Evolutionary conservation across 169 alveolate genomes (phyloP).

Genomic region (Plasmodium yoelii): DNA sequence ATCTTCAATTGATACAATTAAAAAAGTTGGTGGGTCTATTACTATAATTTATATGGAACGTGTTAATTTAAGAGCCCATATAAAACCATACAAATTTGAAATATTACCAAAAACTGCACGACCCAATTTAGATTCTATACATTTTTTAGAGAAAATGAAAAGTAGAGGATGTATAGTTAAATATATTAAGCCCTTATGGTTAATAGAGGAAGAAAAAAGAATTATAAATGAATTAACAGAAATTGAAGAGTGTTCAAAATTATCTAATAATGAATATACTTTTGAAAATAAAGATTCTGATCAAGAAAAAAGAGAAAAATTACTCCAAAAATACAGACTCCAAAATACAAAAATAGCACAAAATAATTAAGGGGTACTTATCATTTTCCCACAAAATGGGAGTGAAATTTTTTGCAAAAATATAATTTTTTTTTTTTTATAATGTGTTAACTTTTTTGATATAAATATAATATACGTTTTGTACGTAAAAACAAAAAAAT

Average conservation of each 20-base stretch:
- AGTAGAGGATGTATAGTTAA: conserved; percentile 88
- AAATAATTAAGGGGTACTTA: background rate
- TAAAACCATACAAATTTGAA: conserved; percentile 90
- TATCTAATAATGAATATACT: conserved; percentile 10
- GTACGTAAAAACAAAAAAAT: too few species aligned
- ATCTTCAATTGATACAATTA: conserved; percentile 90
- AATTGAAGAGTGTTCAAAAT: conserved; percentile 81
- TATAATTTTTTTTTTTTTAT: too few species aligned
- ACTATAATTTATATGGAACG: conserved; percentile 89
- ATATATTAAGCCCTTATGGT: conserved; percentile 93
- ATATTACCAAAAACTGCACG: conserved; percentile 89
- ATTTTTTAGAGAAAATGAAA: conserved; percentile 89
- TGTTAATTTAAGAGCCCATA: conserved; percentile 87
- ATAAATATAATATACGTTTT: too few species aligned
- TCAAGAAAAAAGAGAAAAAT: conserved; percentile 6
- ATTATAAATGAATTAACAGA: conserved; percentile 85
- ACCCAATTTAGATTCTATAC: conserved; percentile 86
- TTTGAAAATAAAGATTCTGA: background rate
- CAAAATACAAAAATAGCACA: conserved; percentile 20
- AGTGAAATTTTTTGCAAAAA: too few species aligned
- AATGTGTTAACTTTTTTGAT: too few species aligned
- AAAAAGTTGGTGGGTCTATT: conserved; percentile 89
- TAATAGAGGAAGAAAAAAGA: conserved; percentile 86
- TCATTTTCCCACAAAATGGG: too few species aligned
- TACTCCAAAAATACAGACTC: conserved; percentile 35